These are phyloP conservation scores for Nakaseomyces kungkrabaensis DNA, from an alignment of 1,139 yeast species.

Conservation along the genomic window DNA sequence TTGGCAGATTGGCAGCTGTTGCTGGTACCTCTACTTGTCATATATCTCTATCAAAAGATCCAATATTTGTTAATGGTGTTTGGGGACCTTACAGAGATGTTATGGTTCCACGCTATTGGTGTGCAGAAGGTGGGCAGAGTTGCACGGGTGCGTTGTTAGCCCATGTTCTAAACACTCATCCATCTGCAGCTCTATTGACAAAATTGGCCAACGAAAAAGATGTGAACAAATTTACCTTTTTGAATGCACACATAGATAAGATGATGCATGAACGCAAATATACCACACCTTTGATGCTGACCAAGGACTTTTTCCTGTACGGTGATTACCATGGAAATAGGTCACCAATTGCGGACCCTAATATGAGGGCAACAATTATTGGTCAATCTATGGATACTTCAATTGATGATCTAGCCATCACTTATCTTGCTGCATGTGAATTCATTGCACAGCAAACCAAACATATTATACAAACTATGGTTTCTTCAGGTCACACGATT, in stretches of 20 bases:
- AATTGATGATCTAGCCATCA: conserved; percentile 71
- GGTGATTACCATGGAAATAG: conserved; percentile 97
- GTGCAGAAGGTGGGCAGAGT: conserved; percentile 98
- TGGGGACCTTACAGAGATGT: conserved; percentile 99
- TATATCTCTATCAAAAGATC: conserved; percentile 73
- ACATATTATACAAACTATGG: conserved; percentile 84
- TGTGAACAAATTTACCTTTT: conserved; percentile 69
- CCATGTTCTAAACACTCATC: conserved; percentile 83
- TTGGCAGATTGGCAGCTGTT: conserved; percentile 90
- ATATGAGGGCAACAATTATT: conserved; percentile 85
- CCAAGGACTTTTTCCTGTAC: conserved; percentile 78
- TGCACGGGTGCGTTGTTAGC: conserved; percentile 92
- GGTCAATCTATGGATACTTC: conserved; percentile 90
- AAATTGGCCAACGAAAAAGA: conserved; percentile 54
- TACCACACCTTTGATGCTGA: conserved; percentile 69
- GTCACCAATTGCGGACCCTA: conserved; percentile 91
- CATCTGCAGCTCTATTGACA: conserved; percentile 67
- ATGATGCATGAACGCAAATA: conserved; percentile 47
- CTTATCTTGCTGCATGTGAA: conserved; percentile 89
- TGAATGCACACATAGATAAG: conserved; percentile 64
- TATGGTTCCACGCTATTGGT: conserved; percentile 80
- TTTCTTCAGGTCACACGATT: conserved; percentile 65
- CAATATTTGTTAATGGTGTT: conserved; percentile 88
- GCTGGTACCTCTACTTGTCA: conserved; percentile 99
- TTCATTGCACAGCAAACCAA: conserved; percentile 96